These are phyloP conservation scores for Yueomyces sp. DNA, from an alignment of 805 yeast genomes.

Conservation along the genomic window DNA sequence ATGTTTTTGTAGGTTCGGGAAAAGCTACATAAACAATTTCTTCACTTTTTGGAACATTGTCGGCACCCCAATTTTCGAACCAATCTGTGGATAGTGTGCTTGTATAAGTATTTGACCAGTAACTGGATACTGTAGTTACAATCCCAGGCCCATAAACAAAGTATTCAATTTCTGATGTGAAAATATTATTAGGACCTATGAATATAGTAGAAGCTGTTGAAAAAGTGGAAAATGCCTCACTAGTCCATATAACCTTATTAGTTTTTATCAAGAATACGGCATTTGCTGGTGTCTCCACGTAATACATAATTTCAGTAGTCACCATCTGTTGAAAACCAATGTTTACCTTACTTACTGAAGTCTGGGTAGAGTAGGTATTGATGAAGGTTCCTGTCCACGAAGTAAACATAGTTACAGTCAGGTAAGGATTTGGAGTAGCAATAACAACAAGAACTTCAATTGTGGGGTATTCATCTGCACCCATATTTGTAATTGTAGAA, in stretches of 20 bases:
- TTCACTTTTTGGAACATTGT: not conserved
- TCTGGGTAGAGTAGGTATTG: not conserved
- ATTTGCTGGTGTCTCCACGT: not conserved
- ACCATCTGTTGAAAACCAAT: not conserved
- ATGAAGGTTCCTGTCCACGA: not conserved
- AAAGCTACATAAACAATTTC: not conserved
- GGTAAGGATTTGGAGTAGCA: constrained; percentile 1
- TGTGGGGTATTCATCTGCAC: not conserved
- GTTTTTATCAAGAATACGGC: not conserved
- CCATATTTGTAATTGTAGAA: not conserved
- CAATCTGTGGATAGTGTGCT: not conserved
- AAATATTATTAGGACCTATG: not conserved
- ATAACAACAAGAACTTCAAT: constrained; percentile 1
- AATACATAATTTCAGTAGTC: not conserved
- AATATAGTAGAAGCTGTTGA: not conserved
- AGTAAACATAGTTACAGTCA: not conserved
- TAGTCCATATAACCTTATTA: not conserved
- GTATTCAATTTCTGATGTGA: not conserved
- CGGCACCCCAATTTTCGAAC: not conserved
- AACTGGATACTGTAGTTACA: not conserved
- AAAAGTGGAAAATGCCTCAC: not conserved
- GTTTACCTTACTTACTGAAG: not conserved
- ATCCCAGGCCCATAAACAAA: not conserved
- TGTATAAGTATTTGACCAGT: not conserved
- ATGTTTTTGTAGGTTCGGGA: not conserved